Evolutionary conservation across 345 rosid species (phyloP).

Genomic region (Fremontodendron californicum): DNA sequence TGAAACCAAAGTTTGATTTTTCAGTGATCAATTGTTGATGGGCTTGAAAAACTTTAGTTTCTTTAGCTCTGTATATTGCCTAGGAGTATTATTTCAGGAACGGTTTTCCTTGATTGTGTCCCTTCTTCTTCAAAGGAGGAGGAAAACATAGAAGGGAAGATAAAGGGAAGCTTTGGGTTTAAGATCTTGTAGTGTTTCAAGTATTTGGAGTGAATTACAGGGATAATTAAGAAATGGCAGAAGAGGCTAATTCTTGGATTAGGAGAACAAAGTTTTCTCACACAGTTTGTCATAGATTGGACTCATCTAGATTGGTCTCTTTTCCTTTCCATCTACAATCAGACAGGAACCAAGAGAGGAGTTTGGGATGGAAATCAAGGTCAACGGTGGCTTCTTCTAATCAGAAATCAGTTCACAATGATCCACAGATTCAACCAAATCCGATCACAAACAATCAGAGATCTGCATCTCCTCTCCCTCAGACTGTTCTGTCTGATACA

Average conservation of each 20-base stretch:
- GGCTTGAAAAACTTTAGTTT: slow-evolving; percentile 16
- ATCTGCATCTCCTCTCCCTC: slow-evolving; percentile 76
- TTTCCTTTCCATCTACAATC: slow-evolving; percentile 37
- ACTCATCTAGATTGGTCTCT: slow-evolving; percentile 55
- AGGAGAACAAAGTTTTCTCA: slow-evolving; percentile 92
- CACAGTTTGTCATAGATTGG: slow-evolving; percentile 75
- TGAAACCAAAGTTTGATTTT: slow-evolving; percentile 19
- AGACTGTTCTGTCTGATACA: slow-evolving; percentile 54
- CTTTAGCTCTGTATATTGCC: slow-evolving; percentile 21
- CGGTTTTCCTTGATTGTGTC: slow-evolving; percentile 17
- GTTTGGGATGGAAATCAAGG: slow-evolving; percentile 28
- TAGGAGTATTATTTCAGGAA: slow-evolving; percentile 17
- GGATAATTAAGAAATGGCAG: slow-evolving; percentile 55
- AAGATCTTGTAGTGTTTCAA: slow-evolving; percentile 25
- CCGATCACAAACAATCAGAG: slow-evolving; percentile 58
- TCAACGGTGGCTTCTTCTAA: slow-evolving; percentile 12
- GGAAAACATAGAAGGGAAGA: slow-evolving; percentile 21
- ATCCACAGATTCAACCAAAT: slow-evolving; percentile 44
- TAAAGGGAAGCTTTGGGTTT: slow-evolving; percentile 9
- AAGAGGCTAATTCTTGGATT: slow-evolving; percentile 78
- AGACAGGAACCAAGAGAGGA: slow-evolving; percentile 23
- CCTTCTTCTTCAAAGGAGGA: slow-evolving; percentile 17
- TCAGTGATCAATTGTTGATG: slow-evolving; percentile 17
- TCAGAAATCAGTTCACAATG: slow-evolving; percentile 27
- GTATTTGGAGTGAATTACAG: slow-evolving; percentile 13